phyloP scores from a whole-genome alignment of 768 basidiomycete genomes.

The Collybia mongolica region DNA sequence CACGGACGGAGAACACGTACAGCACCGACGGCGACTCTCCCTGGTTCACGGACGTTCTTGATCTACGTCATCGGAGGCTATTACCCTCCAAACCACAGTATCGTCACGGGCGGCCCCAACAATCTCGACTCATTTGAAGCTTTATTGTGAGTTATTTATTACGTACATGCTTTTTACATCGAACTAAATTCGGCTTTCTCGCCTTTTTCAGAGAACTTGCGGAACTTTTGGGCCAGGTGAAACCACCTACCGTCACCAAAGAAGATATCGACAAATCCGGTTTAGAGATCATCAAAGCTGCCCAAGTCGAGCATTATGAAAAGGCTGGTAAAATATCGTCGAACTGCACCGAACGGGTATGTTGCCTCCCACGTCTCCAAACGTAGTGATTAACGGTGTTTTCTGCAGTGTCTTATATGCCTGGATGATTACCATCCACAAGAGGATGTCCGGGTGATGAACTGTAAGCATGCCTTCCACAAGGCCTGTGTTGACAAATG shows the following conservation, averaged over 20 bases:
- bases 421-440: conserved; percentile 80
- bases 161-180: no score
- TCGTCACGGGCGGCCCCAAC: conserved; percentile 75
- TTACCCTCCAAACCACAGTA: conserved; percentile 86
- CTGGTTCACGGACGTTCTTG: conserved; percentile 72
- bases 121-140: conserved; percentile 80
- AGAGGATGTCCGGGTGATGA: conserved; percentile 78
- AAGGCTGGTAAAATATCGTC: conserved; percentile 61
- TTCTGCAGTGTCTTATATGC: conserved; percentile 78
- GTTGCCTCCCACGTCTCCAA: conserved; percentile 21
- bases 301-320: conserved; percentile 52
- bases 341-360: conserved; percentile 80
- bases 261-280: conserved; percentile 87
- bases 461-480: conserved; percentile 90
- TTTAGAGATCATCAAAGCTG: conserved; percentile 68
- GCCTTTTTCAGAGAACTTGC: conserved; percentile 63
- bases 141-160: conserved; percentile 49
- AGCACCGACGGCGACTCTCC: conserved; percentile 10
- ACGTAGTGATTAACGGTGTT: neutral
- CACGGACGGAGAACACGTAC: conserved; percentile 29
- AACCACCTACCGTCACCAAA: conserved; percentile 78
- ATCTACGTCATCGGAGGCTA: conserved; percentile 95
- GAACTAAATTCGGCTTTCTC: neutral
- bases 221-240: conserved; percentile 78
- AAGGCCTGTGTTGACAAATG: conserved; percentile 85